These are phyloP conservation scores for Syzygium oleosum DNA, from an alignment of 345 rosid genomes.

Conservation along the genomic window DNA sequence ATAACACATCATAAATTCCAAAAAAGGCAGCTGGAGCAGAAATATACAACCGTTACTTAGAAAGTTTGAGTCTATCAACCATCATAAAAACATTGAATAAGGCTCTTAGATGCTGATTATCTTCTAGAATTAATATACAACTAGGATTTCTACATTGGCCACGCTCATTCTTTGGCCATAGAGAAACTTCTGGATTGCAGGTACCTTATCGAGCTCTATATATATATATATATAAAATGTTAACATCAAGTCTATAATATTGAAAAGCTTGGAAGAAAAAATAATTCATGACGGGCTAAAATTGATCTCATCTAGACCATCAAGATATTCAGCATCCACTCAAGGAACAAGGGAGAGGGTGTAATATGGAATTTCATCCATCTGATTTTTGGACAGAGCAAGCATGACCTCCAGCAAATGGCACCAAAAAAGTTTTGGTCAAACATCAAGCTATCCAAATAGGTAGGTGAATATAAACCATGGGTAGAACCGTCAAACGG, in stretches of 20 bases:
- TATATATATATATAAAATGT: background rate
- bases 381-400: background rate
- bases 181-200: background rate
- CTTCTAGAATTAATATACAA: background rate
- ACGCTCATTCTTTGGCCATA: background rate
- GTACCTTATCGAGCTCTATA: background rate
- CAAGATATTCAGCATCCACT: background rate
- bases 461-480: background rate
- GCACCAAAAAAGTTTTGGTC: background rate
- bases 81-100: background rate
- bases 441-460: background rate
- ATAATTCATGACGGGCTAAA: background rate
- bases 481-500: no score
- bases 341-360: background rate
- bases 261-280: background rate
- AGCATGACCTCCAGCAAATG: background rate
- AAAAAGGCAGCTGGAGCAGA: background rate
- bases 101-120: background rate
- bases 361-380: background rate
- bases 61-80: background rate
- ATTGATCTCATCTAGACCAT: background rate
- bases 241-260: background rate
- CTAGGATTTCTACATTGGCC: background rate
- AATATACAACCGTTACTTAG: background rate
- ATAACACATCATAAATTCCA: background rate